Evolutionary conservation across 768 basidiomycete species (phyloP), one percentile per base, ranked within the genome.

Genomic region (Rossbeevera mucosa): DNA sequence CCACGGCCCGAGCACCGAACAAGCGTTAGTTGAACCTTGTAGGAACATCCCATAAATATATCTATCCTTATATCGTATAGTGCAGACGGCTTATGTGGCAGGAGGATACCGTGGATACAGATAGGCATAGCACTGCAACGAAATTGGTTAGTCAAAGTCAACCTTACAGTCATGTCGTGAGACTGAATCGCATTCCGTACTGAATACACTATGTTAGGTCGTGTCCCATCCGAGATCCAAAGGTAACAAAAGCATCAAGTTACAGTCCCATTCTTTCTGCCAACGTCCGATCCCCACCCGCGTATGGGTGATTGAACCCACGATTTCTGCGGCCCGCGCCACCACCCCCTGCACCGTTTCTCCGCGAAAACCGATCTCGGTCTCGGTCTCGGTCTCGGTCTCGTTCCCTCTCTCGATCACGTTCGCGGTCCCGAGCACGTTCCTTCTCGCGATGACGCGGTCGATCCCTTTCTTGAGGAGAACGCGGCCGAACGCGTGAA

Each of bases 191-290:
- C 36, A 58, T 49, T 44, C 51, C 72, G 58, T 59, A 74, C 74
- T 71, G 63, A 68, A 66, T 75, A 75, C 69, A 69, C 56, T 69
- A 71, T 56, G 30, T 58, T 49, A 57, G 45, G 50, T 48, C 46
- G 52, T 56, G 55, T 60, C 64, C 61, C 54, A 45, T 55, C 50
- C 58, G 60, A 57, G 50, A 59, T 59, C 54, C 41, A 62, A 56
- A 41, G 49, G 41, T 45, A 38, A 56, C 44, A 45, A 29, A 30
- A 53, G 40, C 49, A 24, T 47, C 60, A n/a, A n/a, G 33, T 78
- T 71, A 88, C 40, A 89, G 76, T 68, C 89, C 89, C 84, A 91
- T 80, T 64, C 89, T 75, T 71, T 91, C 87, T 68, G 84, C 86
- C 75, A 91, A 82, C 76, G 89, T 88, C 80, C 88, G 88, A 75